Base-by-base conservation (phyloP, 768 basidiomycete genomes). In the Galerina marginata region DNA sequence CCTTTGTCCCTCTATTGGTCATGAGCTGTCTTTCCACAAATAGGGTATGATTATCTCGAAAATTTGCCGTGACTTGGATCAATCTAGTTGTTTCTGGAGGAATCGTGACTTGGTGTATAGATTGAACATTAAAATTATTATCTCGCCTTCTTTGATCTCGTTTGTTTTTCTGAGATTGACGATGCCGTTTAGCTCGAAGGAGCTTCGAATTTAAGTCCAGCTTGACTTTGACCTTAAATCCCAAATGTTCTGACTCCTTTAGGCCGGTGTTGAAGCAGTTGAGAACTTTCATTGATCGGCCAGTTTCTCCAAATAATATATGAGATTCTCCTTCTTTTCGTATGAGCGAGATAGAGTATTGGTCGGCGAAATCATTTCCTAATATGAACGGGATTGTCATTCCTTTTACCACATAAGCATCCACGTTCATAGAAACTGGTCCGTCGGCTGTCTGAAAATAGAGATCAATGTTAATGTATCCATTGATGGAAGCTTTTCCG, bases 321-420 rank as follows among this genome's bases (percentile, higher is more conserved):
- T 47, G 16, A 2, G 63, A 54, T 9, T 25, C 39, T 37, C 56
- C 61, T 1, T 52, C 50, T 9, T 65, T 10, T 39, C 70, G 20
- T 1, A 71, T 44, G 2, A 75, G 42, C 0, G 76, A 74, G 2
- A 77, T 50, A 1, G 62, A 66, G 43, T 76, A 77, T 42, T 74
- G 70, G 59, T 74, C 74, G 3, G 72, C 46, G 43, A 71, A 74
- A 44, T 74, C 73, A 47, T 74, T 74, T 9, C 75, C 75, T 9
- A 76, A 52, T 43, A 76, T 71, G 29, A 76, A 68, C 0, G 68
- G 69, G 2, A 69, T 68, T 0, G 69, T 57, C 72, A 74, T 74
- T 10, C 68, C 69, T 20, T 20, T 20, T 20, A 20, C 20, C 20
- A 20, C 20, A 20, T 20, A 20, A 20, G 20, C 20, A 20, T 23